These are phyloP conservation scores for Chaetomiaceae sp. DNA, from an alignment of 2,329 filamentous ascomycete genomes.

Conservation along the genomic window DNA sequence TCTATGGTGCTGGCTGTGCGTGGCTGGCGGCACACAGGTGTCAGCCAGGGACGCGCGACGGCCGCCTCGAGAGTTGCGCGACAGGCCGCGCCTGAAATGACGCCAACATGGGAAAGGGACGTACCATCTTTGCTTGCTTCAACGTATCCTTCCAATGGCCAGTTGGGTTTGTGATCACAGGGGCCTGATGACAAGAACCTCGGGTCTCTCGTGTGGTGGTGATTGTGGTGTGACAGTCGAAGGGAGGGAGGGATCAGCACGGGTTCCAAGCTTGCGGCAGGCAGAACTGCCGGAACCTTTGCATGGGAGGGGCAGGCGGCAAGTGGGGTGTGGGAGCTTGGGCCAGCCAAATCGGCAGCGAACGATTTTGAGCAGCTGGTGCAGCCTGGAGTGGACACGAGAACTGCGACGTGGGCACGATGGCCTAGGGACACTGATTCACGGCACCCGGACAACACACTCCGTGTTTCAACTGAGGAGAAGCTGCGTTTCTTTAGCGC, in stretches of 20 bases:
- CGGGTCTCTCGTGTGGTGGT: neutral
- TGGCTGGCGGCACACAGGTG: too few species aligned
- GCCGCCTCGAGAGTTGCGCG: neutral
- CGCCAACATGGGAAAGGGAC: neutral
- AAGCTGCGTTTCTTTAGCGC: neutral
- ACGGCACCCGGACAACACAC: too few species aligned
- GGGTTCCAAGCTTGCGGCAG: too few species aligned
- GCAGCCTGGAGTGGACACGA: too few species aligned
- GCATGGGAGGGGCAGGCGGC: neutral
- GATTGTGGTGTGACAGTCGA: neutral
- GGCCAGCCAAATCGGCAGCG: constrained; percentile 14
- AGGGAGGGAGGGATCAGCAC: too few species aligned
- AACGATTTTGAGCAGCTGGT: too few species aligned
- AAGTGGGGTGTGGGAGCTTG: constrained; percentile 15
- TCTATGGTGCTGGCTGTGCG: constrained; percentile 13
- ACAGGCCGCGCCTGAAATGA: neutral
- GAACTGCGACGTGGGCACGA: too few species aligned
- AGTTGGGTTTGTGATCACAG: too few species aligned
- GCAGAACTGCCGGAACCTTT: too few species aligned
- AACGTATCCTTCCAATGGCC: neutral
- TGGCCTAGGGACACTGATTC: too few species aligned
- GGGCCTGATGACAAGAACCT: neutral
- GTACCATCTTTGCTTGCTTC: neutral
- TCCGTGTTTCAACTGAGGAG: too few species aligned
- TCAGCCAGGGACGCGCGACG: neutral